Evolutionary conservation across 1,284 basidiomycete genomes (phyloP), one percentile per base, ranked within the genome.

Genomic region (Apiotrichum porosum): DNA sequence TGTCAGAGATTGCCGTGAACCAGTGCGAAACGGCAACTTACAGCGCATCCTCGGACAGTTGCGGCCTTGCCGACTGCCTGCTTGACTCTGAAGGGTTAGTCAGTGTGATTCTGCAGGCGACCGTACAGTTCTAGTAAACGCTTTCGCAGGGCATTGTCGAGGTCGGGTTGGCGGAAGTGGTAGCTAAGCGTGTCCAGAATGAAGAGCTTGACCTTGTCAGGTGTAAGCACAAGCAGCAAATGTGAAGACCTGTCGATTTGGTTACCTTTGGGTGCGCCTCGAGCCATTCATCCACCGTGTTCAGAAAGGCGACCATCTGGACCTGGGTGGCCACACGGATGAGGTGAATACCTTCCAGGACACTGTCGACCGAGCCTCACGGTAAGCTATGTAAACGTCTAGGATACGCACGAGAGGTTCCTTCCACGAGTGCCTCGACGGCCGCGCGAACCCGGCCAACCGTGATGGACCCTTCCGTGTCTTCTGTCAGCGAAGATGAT

Each of bases 111-210:
- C 26, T 22, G 33, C 6, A 4, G 15, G 12, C 1, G 0, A 15
- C 50, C 72, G 44, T 35, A 71, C 68, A 71, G 39, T 3, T 72
- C 68, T 62, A 72, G 65, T 17, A 66, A 46, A 15, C 71, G 53
- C 19, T 60, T 59, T 33, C 63, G 52, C 0, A 58, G 50, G 9
- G 24, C 40, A 14, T 60, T 51, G 9, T 72, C 71, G 14, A 72
- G 42, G 4, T 54, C 48, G 4, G 72, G 73, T 23, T 72, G 68
- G 1, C 73, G 61, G 43, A 75, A 69, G 44, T 72, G 71, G 51
- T 56, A 69, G 33, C 68, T 72, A 15, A 75, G 52, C 1, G 68
- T 72, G 50, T 75, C 73, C 39, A 75, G 61, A 14, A 72, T 37
- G 14, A 75, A 53, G 3, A 74, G 61, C 32, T 63, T 62, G 21